Percentiles rank a stretch among this genome's conserved stretches.
phyloP scores from a whole-genome alignment of 306 rosid species.

The Carpinus viminea region DNA sequence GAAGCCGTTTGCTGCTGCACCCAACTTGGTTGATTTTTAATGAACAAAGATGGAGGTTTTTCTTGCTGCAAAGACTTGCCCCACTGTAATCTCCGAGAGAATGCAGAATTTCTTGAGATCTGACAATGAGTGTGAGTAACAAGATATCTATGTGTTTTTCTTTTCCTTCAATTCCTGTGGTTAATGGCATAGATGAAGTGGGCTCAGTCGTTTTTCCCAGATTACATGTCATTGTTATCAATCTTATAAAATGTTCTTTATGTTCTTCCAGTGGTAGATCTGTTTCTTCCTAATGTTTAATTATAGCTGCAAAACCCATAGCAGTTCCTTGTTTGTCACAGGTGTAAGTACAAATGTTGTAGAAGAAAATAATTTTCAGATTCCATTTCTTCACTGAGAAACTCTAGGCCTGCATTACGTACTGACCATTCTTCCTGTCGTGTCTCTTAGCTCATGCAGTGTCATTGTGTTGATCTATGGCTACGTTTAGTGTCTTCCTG shows the following conservation, averaged over 20 bases:
- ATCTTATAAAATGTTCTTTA: background rate
- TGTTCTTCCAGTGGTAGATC: background rate
- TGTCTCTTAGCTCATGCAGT: constrained; percentile 5
- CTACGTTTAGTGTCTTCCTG: background rate
- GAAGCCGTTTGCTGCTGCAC: constrained; percentile 14
- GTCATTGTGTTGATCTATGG: background rate
- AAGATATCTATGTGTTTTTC: background rate
- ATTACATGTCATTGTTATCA: background rate
- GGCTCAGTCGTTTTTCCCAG: background rate
- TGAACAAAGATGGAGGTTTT: constrained; percentile 43
- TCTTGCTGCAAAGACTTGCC: constrained; percentile 49
- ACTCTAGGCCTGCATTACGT: background rate
- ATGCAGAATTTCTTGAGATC: constrained; percentile 26
- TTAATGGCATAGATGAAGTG: constrained; percentile 5
- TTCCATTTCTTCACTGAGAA: background rate
- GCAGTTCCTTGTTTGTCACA: background rate
- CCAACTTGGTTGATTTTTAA: constrained; percentile 22
- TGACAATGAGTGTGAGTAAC: constrained; percentile 44
- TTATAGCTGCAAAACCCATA: background rate
- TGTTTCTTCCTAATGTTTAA: background rate
- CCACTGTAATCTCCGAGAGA: constrained; percentile 34
- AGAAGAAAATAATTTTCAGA: background rate
- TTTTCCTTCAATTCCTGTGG: constrained; percentile 1
- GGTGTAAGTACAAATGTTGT: background rate
- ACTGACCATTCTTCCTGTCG: background rate